phyloP scores from a whole-genome alignment of 805 yeast species.

The Suhomyces sp. region DNA sequence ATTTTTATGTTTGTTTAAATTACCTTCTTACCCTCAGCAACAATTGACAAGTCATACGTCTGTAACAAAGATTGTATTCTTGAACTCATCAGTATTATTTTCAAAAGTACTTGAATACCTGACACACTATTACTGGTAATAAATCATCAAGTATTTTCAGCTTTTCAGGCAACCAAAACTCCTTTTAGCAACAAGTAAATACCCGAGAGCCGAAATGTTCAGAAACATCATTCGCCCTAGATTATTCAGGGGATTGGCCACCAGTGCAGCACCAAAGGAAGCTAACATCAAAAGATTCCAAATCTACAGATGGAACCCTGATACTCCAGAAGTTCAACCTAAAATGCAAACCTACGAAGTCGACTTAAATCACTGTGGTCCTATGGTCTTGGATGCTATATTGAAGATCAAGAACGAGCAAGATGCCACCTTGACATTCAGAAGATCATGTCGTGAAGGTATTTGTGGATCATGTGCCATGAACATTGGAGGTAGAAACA shows the following conservation, averaged over 20 bases:
- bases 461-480: constrained; percentile 99
- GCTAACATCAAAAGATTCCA: constrained; percentile 76
- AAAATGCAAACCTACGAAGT: constrained; percentile 76
- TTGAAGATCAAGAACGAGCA: constrained; percentile 94
- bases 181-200: background rate
- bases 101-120: background rate
- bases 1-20: constrained; percentile 1
- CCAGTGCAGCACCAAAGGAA: constrained; percentile 46
- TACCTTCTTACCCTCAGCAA: background rate
- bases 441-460: constrained; percentile 99
- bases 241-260: constrained; percentile 39
- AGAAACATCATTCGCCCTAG: constrained; percentile 18
- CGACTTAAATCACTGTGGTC: constrained; percentile 91
- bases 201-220: constrained; percentile 12
- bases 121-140: background rate
- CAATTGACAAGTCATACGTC: background rate
- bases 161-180: background rate
- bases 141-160: background rate
- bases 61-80: background rate
- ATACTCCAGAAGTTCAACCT: constrained; percentile 90
- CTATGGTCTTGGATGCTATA: constrained; percentile 95
- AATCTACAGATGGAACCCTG: constrained; percentile 98
- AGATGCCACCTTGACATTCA: constrained; percentile 90
- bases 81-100: background rate
- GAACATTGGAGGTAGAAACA: constrained; percentile 98